Evolutionary conservation across 23 red algal genomes (phyloP), one percentile per base, ranked within the genome.

Genomic region (Pyropia yezoensis): DNA sequence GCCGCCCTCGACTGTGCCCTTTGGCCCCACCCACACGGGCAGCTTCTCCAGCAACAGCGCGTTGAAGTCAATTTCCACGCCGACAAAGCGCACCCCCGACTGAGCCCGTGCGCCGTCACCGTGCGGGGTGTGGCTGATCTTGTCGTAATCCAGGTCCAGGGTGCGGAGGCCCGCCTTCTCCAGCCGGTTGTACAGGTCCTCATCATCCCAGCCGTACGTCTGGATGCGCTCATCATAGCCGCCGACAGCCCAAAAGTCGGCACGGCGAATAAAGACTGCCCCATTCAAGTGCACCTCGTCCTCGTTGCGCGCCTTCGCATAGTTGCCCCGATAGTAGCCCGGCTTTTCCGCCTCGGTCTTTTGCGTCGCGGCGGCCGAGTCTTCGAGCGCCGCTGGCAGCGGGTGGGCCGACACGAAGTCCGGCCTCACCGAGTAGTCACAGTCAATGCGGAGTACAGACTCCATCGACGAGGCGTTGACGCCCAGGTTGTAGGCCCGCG

Each of bases 221-320:
- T 89, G 85, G 52, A 89, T 89, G 23, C 85, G 51, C 53, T 89
- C 85, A 20, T 89, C 85, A 23, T 80, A 89, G 27, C 85, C 85
- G 8, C 70, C 69, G 14, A 89, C 74, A 14, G 59, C 24, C 75
- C 74, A 80, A 61, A 89, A 78, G 11, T 47, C 58, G 30, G 49
- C 75, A 50, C 71, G 52, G 2, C 56, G 64, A 0, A 79, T 59
- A 58, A 80, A 59, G 9, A 89, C 51, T 17, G 68, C 74, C 24
- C 85, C 75, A 27, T 89, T 80, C 15, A 89, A 67, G 73, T 79
- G 74, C 49, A 80, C 68, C 73, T 89, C 85, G 32, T 89, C 77
- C 19, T 68, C 85, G 33, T 79, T 63, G 27, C 74, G 57, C 14
- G 85, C 75, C 51, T 80, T 79, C 51, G 63, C 66, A 39, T 77